Conservation (phyloP, 108 stramenopile species). For the Cyclostephanos invisitatus region DNA sequence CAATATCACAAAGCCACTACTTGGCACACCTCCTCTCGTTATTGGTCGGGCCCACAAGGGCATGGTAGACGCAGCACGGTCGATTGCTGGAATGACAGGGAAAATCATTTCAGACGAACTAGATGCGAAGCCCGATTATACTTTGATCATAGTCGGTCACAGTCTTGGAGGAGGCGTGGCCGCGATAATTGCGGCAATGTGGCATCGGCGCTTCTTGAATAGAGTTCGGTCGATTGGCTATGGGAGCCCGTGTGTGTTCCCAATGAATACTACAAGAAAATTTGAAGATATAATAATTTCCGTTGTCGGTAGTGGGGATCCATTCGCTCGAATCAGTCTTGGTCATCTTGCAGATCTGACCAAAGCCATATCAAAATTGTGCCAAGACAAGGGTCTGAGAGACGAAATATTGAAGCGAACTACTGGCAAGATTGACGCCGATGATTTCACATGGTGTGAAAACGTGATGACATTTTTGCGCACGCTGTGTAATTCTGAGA, state of each 20-base stretch:
- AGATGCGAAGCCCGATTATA: slow-evolving; percentile 45
- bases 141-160: slow-evolving; percentile 70
- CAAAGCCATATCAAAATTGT: slow-evolving; percentile 53
- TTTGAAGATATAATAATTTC: slow-evolving; percentile 47
- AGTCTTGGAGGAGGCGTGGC: slow-evolving; percentile 73
- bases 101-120: slow-evolving; percentile 57
- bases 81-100: slow-evolving; percentile 45
- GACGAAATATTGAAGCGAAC: slow-evolving; percentile 48
- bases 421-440: slow-evolving; percentile 9
- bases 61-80: slow-evolving; percentile 67
- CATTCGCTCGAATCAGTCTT: slow-evolving; percentile 65
- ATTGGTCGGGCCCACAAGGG: slow-evolving; percentile 66
- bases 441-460: slow-evolving; percentile 50
- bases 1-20: not conserved
- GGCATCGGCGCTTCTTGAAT: slow-evolving; percentile 48
- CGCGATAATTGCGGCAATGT: slow-evolving; percentile 63
- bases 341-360: slow-evolving; percentile 73
- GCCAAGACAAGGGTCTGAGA: slow-evolving; percentile 60
- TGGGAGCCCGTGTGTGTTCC: slow-evolving; percentile 48
- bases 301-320: slow-evolving; percentile 73
- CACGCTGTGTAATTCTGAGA: slow-evolving; percentile 50
- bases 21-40: slow-evolving; percentile 3
- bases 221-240: slow-evolving; percentile 30
- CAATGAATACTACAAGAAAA: slow-evolving; percentile 7
- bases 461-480: slow-evolving; percentile 51